These are phyloP conservation scores for Aleurites moluccanus DNA, from an alignment of 441 rosid species.

Conservation along the genomic window DNA sequence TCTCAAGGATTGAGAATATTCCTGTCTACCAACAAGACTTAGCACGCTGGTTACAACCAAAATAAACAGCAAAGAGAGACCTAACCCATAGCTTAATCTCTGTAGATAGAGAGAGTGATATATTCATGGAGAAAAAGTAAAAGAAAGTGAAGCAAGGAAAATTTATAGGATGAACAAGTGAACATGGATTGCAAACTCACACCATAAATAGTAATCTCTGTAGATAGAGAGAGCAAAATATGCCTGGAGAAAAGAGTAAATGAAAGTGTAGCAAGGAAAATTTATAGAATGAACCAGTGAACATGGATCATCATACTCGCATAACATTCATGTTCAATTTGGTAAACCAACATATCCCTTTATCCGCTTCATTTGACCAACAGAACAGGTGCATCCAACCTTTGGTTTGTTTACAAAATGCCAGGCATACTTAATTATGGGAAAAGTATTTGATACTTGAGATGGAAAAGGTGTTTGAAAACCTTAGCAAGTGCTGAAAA, in stretches of 20 bases:
- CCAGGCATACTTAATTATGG: background rate
- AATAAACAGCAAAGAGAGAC: background rate
- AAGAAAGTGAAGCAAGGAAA: background rate
- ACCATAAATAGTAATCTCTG: background rate
- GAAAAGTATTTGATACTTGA: background rate
- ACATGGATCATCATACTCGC: background rate
- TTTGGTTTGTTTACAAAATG: background rate
- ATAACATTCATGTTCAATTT: background rate
- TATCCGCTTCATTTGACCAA: background rate
- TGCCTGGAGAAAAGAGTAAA: constrained; percentile 2
- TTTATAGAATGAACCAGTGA: background rate
- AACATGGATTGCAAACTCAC: background rate
- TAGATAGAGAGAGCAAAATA: background rate
- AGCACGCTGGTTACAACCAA: background rate
- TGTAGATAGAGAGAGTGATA: background rate
- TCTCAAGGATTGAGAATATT: background rate
- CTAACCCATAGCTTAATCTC: background rate
- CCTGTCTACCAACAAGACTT: background rate
- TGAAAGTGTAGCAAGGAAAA: background rate
- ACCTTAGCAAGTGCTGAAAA: background rate
- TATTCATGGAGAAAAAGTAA: background rate
- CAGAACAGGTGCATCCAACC: background rate
- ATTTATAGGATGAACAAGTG: background rate
- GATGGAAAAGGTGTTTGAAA: background rate
- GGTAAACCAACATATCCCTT: background rate